A percentile compares a stretch with the other conserved stretches of the same genome.
Evolutionary conservation across 495 filamentous ascomycete species (phyloP).

Genomic region (Hypoxylon lienhwacheense): DNA sequence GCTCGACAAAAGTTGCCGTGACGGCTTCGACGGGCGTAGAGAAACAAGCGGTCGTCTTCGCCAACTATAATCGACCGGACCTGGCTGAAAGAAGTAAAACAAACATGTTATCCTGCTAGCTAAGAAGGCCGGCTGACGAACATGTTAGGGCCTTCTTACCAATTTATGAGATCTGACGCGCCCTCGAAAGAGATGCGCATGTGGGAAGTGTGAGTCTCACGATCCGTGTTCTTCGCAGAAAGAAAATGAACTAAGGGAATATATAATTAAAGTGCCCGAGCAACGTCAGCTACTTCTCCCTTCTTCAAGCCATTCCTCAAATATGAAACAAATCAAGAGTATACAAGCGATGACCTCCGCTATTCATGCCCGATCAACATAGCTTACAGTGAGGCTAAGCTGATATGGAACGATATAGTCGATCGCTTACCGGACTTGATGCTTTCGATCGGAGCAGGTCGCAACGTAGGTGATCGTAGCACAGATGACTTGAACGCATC

Average conservation of each 20-base stretch:
- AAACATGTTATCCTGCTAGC: background rate
- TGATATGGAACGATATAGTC: slow-evolving; percentile 50
- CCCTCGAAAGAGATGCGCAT: slow-evolving; percentile 48
- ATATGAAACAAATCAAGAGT: slow-evolving; percentile 40
- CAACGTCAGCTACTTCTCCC: slow-evolving; percentile 52
- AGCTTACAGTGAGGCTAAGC: slow-evolving; percentile 50
- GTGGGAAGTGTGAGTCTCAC: slow-evolving; percentile 55
- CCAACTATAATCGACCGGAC: slow-evolving; percentile 55
- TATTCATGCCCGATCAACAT: slow-evolving; percentile 53
- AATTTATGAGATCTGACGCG: slow-evolving; percentile 49
- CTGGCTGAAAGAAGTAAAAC: slow-evolving; percentile 18
- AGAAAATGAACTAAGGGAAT: slow-evolving; percentile 25
- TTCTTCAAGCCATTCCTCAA: slow-evolving; percentile 54
- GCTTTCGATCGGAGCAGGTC: slow-evolving; percentile 51
- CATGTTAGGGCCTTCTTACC: slow-evolving; percentile 36
- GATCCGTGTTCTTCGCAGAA: background rate
- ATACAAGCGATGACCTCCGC: slow-evolving; percentile 50
- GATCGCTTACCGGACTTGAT: slow-evolving; percentile 49
- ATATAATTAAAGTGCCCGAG: slow-evolving; percentile 39
- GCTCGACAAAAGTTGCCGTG: slow-evolving; percentile 51
- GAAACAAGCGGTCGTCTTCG: slow-evolving; percentile 46
- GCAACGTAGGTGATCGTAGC: slow-evolving; percentile 31
- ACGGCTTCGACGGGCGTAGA: slow-evolving; percentile 47
- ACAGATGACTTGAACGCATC: slow-evolving; percentile 16
- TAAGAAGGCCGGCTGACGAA: background rate